These are phyloP conservation scores for Trichosporon sp. DNA, from an alignment of 1,284 basidiomycete species.

Conservation along the genomic window DNA sequence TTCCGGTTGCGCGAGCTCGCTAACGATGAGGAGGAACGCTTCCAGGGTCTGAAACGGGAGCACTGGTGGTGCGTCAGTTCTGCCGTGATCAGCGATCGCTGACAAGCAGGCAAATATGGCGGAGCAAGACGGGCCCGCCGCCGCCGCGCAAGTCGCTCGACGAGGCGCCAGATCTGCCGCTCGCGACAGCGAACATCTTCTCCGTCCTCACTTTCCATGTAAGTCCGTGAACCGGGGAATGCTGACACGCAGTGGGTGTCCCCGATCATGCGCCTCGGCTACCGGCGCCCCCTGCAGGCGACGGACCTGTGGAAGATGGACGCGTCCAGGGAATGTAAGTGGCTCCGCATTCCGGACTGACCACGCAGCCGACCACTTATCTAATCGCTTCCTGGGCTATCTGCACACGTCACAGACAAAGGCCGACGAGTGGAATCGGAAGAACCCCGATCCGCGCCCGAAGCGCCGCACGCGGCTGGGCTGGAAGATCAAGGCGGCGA, in stretches of 20 bases:
- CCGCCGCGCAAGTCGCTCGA: slow-evolving; percentile 58
- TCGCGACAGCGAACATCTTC: slow-evolving; percentile 58
- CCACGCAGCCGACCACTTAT: slow-evolving; percentile 55
- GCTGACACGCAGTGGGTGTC: slow-evolving; percentile 49
- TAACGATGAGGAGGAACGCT: slow-evolving; percentile 17
- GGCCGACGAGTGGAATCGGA: slow-evolving; percentile 41
- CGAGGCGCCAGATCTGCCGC: slow-evolving; percentile 59
- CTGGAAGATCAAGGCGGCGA: slow-evolving; percentile 54
- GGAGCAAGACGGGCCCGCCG: slow-evolving; percentile 53
- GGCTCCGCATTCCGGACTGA: not conserved
- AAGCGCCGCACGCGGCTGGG: slow-evolving; percentile 51
- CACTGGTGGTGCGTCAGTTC: slow-evolving; percentile 36
- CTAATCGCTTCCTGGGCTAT: slow-evolving; percentile 46
- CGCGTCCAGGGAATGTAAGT: slow-evolving; percentile 48
- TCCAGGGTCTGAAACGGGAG: slow-evolving; percentile 33
- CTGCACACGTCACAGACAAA: slow-evolving; percentile 29
- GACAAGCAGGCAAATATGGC: slow-evolving; percentile 50
- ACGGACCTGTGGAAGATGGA: slow-evolving; percentile 66
- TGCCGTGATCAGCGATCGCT: not conserved
- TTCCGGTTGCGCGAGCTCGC: slow-evolving; percentile 28
- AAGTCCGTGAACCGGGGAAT: not conserved
- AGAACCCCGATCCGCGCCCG: slow-evolving; percentile 35
- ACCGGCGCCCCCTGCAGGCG: slow-evolving; percentile 66
- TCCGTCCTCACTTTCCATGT: slow-evolving; percentile 59
- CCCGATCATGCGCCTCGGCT: slow-evolving; percentile 61